Percentiles rank a stretch among this genome's conserved stretches.
phyloP scores from a whole-genome alignment of 495 filamentous ascomycete genomes.

The Aspergillus cristatus region DNA sequence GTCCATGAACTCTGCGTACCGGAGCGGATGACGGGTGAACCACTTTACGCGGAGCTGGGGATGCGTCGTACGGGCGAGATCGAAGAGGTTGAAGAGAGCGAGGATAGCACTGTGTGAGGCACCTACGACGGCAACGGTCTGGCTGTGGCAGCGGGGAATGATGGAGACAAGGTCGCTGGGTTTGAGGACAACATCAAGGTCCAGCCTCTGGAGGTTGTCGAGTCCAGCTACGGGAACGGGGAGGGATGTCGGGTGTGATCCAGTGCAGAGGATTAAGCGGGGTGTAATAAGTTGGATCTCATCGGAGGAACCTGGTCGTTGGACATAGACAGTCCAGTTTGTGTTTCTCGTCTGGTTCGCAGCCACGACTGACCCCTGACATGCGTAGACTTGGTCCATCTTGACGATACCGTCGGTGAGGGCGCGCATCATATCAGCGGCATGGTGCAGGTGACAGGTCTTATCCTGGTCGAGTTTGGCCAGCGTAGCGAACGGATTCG shows the following conservation, averaged over 20 bases:
- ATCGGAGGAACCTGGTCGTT: constrained; percentile 14
- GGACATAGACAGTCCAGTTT: constrained; percentile 37
- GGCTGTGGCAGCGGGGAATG: constrained; percentile 25
- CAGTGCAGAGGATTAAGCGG: constrained; percentile 50
- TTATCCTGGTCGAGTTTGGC: constrained; percentile 44
- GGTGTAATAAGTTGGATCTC: constrained; percentile 28
- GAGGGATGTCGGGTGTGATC: constrained; percentile 39
- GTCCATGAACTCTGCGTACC: constrained; percentile 52
- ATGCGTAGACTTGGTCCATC: constrained; percentile 33
- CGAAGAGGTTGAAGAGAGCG: constrained; percentile 49
- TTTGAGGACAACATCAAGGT: constrained; percentile 48
- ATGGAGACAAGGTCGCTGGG: constrained; percentile 38
- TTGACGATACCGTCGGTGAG: constrained; percentile 41
- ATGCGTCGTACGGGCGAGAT: constrained; percentile 39
- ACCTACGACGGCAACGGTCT: constrained; percentile 46
- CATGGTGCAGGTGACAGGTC: constrained; percentile 43
- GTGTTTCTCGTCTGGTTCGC: constrained; percentile 26
- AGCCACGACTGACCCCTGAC: constrained; percentile 31
- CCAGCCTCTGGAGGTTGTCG: constrained; percentile 25
- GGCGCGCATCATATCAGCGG: constrained; percentile 42
- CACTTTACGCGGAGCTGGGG: constrained; percentile 47
- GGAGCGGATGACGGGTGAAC: constrained; percentile 51
- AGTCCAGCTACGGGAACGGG: constrained; percentile 28
- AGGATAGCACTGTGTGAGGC: constrained; percentile 55
- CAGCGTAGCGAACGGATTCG: constrained; percentile 44